Conservation (phyloP, 2,329 filamentous ascomycete genomes). For the Corinectria fuckeliana region DNA sequence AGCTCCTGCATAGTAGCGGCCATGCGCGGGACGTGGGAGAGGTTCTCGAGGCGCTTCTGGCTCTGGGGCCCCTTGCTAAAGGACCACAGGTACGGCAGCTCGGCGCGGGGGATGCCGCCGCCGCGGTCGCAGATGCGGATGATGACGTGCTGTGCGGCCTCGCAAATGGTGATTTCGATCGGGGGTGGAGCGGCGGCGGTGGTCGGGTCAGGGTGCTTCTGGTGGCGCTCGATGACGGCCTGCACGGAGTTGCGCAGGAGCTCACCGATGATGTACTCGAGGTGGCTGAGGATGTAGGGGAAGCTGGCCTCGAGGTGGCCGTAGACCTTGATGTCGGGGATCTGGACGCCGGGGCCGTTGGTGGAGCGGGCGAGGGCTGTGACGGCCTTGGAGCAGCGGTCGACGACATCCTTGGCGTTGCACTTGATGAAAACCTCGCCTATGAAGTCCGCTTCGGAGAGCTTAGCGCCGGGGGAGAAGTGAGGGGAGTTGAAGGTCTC, state of each 20-base stretch:
- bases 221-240: conserved; percentile 80
- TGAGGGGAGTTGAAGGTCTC: conserved; percentile 91
- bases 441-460: conserved; percentile 81
- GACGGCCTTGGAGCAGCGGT: conserved; percentile 79
- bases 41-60: conserved; percentile 79
- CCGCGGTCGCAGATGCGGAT: conserved; percentile 95
- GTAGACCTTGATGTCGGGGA: conserved; percentile 83
- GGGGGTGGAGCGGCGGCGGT: conserved; percentile 65
- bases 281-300: conserved; percentile 92
- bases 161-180: conserved; percentile 93
- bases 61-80: conserved; percentile 92
- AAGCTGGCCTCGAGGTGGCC: conserved; percentile 91
- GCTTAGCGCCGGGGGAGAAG: conserved; percentile 83
- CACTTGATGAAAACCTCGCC: conserved; percentile 96
- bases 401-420: conserved; percentile 86
- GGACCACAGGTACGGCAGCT: conserved; percentile 92
- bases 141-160: conserved; percentile 92
- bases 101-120: conserved; percentile 85
- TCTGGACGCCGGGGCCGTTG: conserved; percentile 71
- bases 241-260: conserved; percentile 94
- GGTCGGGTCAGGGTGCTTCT: conserved; percentile 43
- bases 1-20: conserved; percentile 93
- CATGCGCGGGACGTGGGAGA: conserved; percentile 86
- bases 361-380: conserved; percentile 75
- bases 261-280: conserved; percentile 97